Conservation (phyloP, 352 stramenopile species). For the Pythium phragmiticola region DNA sequence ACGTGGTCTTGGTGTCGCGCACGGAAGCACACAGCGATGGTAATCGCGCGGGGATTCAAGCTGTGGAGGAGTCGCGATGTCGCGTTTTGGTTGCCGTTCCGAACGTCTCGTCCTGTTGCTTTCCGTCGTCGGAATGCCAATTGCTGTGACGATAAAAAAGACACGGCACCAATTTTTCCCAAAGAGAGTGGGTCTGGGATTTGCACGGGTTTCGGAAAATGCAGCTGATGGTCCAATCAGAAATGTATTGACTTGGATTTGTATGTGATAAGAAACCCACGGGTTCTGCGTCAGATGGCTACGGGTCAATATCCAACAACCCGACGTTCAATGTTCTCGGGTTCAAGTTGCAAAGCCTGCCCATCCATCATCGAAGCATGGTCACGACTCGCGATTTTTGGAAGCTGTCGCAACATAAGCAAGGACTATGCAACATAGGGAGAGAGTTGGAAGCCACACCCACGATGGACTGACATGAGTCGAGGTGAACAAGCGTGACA, state of each 20-base stretch:
- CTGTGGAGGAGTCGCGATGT: background rate
- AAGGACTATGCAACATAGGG: background rate
- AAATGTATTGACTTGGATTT: background rate
- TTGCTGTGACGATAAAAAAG: constrained; percentile 31
- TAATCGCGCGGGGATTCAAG: background rate
- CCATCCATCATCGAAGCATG: constrained; percentile 7
- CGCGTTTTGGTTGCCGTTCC: background rate
- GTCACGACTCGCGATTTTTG: background rate
- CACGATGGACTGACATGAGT: background rate
- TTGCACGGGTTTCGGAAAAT: constrained; percentile 6
- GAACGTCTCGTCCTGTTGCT: constrained; percentile 6
- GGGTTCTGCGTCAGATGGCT: constrained; percentile 5
- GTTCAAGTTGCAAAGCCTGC: constrained; percentile 2
- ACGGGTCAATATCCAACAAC: constrained; percentile 7
- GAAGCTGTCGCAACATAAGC: constrained; percentile 6
- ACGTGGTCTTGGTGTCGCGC: background rate
- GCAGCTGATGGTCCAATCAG: background rate
- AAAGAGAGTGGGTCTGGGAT: constrained; percentile 3
- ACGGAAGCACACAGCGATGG: background rate
- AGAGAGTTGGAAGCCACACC: background rate
- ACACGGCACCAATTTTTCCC: constrained; percentile 18
- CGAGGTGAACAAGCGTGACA: background rate
- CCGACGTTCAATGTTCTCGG: background rate
- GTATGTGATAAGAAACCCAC: constrained; percentile 3
- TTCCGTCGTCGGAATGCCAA: constrained; percentile 14